Evolutionary conservation across 768 basidiomycete species (phyloP).

Genomic region (Rhodotorula toruloides): DNA sequence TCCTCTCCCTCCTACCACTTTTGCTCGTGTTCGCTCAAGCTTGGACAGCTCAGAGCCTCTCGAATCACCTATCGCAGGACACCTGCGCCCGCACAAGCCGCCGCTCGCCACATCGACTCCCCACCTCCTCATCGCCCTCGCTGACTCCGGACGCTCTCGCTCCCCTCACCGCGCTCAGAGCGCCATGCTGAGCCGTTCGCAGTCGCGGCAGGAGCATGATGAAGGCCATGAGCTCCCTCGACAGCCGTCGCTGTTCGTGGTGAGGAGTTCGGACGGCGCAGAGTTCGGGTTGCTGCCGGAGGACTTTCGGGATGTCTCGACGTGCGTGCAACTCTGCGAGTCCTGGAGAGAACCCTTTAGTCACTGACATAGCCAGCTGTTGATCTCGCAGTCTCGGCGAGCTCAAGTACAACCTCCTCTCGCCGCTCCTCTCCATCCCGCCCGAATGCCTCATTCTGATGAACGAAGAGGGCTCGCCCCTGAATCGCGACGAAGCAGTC

Average conservation of each 20-base stretch:
- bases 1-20: neutral
- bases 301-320: conserved; percentile 26
- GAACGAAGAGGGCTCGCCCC: conserved; percentile 38
- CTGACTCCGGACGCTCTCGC: no score
- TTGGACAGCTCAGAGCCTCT: neutral
- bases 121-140: no score
- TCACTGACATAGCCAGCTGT: no score
- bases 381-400: conserved; percentile 29
- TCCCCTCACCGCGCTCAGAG: no score
- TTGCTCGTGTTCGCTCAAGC: no score
- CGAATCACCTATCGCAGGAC: neutral
- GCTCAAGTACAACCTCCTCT: conserved; percentile 22
- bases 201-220: no score
- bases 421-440: conserved; percentile 33
- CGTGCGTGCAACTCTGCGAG: neutral
- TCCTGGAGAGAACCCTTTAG: neutral
- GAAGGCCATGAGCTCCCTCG: no score
- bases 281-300: conserved; percentile 14
- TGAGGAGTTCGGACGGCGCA: conserved; percentile 34
- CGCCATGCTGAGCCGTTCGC: no score
- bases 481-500: conserved; percentile 23
- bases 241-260: conserved; percentile 16
- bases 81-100: neutral
- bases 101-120: no score
- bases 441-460: conserved; percentile 38